phyloP scores from a whole-genome alignment of 2,329 filamentous ascomycete species.

The Penicillium sp. region DNA sequence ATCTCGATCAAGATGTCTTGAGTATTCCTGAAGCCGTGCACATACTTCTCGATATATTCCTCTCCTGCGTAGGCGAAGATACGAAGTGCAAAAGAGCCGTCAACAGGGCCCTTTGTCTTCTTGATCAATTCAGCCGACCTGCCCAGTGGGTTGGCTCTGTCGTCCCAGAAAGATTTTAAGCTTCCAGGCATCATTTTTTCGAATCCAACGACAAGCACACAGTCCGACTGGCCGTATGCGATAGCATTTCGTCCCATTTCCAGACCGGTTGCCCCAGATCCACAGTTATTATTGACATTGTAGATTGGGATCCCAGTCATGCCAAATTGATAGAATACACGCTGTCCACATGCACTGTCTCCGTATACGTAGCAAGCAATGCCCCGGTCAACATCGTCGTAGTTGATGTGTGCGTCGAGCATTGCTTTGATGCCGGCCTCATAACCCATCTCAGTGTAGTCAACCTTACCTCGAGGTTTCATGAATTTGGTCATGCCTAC shows the following conservation, averaged over 20 bases:
- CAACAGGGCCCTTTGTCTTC: conserved; percentile 78
- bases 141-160: conserved; percentile 77
- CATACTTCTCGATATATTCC: conserved; percentile 92
- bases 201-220: conserved; percentile 88
- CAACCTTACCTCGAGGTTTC: conserved; percentile 90
- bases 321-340: conserved; percentile 98
- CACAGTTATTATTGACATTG: conserved; percentile 99
- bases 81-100: conserved; percentile 83
- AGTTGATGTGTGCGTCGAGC: conserved; percentile 76
- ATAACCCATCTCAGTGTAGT: conserved; percentile 92
- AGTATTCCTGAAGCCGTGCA: too few species aligned
- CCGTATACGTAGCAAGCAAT: conserved; percentile 97
- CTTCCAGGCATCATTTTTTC: conserved; percentile 98
- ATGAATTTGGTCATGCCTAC: conserved; percentile 99
- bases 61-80: conserved; percentile 92
- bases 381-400: conserved; percentile 93
- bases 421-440: conserved; percentile 89
- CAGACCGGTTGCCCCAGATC: conserved; percentile 88
- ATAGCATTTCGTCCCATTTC: conserved; percentile 80
- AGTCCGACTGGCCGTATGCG: conserved; percentile 80
- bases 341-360: conserved; percentile 90
- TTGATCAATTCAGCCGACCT: conserved; percentile 70
- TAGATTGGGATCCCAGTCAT: conserved; percentile 96
- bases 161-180: conserved; percentile 79
- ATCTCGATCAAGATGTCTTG: too few species aligned